Base-by-base conservation (phyloP, 306 rosid species). In the Adenanthera pavonina region DNA sequence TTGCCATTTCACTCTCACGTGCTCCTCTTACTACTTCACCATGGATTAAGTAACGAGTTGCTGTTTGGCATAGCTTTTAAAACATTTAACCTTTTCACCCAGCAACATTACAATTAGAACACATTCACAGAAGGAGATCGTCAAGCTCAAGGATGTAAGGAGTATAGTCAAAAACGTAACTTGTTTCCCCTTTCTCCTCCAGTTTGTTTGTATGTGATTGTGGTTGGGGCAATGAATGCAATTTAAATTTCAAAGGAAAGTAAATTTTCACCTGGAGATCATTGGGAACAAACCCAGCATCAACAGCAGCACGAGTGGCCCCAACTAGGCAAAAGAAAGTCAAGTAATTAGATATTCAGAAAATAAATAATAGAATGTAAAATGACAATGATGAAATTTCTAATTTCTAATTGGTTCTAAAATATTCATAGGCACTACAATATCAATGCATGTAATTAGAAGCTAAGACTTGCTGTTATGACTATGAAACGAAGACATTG, bases 301-400 rank as follows among this genome's bases (percentile, higher is more conserved):
- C 99, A 82, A 95, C 99, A 79, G 99, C 99, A 74, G 99, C 99
- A 52, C 97, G 95, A 41, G 97, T 92, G 52, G 99, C 99, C 43
- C 99, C 99, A 86, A 91, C 99, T 93, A 65, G 34, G 78, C 30
- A 86, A 78, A 84, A 76, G 36, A 82, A 67, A 85, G 85, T 34
- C 62, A 83, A 80, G 48, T 78, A 56, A 66, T 72, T 77, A 80
- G 46, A 81, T 72, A 76, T 54, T 67, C 76, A 74, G 44, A 35
- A 67, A 77, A 85, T n/a, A 72, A 41, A 66, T 52, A 49, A 44
- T 40, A 62, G 38, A 56, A 20, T 12, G 59, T 66, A 33, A 69
- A 35, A 14, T 69, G 69, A 56, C 62, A 82, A 68, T 33, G 67
- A 46, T 35, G 35, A 74, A 69, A 72, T 25, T 25, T 25, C 30